Evolutionary conservation across 306 rosid genomes (phyloP), one percentile per base, ranked within the genome.

Genomic region (Carpinus fangiana): DNA sequence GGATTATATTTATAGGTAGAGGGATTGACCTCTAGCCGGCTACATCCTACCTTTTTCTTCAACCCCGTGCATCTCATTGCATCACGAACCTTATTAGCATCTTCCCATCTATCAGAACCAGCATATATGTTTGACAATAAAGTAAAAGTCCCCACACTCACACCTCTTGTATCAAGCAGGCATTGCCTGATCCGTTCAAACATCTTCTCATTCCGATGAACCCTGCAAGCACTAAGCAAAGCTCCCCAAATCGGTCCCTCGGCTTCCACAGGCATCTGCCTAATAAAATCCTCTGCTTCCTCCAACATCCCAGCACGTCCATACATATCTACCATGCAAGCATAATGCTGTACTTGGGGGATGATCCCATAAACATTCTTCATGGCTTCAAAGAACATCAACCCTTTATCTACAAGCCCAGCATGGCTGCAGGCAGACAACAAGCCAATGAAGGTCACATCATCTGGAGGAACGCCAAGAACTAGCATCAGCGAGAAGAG

Each of bases 391-490:
- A 87, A 93, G 53, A 93, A 75, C 87, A 80, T 88, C 75, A 72
- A 67, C 14, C 90, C 90, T 68, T 73, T 79, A 46, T 36, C 66
- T 21, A 86, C 73, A 43, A 86, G 50, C 47, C 79, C 94, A 2
- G 73, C 88, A 73, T 93, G 95, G 83, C 92, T 90, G 83, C 96
- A 91, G 1, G 93, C 92, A 47, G 91, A 85, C 73, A 93, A 81
- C 56, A 93, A 74, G 74, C 93, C 86, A 41, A 93, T 72, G 70
- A 91, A 93, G 21, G 89, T 89, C 34, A 91, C 88, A 76, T 82
- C 95, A 78, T 90, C 96, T 0, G 91, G 97, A 28, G 79, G 73
- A 79, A 91, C 82, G 45, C 97, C 95, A 41, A 88, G 86, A 61
- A 91, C 83, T 73, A 93, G 72, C 95, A 93, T 93, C 36, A 59